Evolutionary conservation across 1,284 basidiomycete genomes (phyloP).

Genomic region (Vanrija sp.): DNA sequence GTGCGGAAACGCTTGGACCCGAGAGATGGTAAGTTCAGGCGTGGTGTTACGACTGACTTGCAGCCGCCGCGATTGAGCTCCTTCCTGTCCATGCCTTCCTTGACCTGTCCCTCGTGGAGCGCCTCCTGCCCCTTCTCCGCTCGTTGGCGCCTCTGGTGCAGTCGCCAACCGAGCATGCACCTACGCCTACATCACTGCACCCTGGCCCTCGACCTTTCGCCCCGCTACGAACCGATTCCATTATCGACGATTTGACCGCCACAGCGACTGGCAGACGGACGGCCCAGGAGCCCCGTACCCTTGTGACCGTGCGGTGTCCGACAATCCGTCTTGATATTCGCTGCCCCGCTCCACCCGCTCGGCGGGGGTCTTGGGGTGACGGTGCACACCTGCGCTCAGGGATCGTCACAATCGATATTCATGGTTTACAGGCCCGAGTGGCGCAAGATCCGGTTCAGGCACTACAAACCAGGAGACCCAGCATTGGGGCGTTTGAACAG

Average conservation of each 20-base stretch:
- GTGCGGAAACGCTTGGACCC: conserved; percentile 22
- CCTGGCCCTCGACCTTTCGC: conserved; percentile 1
- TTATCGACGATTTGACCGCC: conserved; percentile 24
- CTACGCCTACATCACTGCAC: background rate
- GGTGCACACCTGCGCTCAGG: conserved; percentile 44
- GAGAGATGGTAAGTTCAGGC: conserved; percentile 18
- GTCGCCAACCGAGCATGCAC: background rate
- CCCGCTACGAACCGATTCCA: conserved; percentile 4
- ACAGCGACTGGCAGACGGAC: background rate
- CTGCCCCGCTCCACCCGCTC: conserved; percentile 43
- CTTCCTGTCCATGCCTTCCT: conserved; percentile 68
- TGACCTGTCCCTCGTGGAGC: conserved; percentile 59
- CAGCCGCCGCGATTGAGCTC: conserved; percentile 40
- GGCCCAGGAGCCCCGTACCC: background rate
- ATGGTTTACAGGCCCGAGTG: conserved; percentile 21
- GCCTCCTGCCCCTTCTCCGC: conserved; percentile 41
- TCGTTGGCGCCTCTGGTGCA: conserved; percentile 31
- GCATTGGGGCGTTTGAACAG: background rate
- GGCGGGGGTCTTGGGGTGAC: conserved; percentile 43
- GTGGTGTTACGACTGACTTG: background rate
- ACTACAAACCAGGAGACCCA: background rate
- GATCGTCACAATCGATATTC: conserved; percentile 46
- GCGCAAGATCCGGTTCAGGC: conserved; percentile 5
- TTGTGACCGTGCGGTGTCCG: conserved; percentile 24
- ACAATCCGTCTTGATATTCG: conserved; percentile 43